Evolutionary conservation across 2,329 filamentous ascomycete species (phyloP), one percentile per base, ranked within the genome.

Genomic region (Ophiostoma ulmi): DNA sequence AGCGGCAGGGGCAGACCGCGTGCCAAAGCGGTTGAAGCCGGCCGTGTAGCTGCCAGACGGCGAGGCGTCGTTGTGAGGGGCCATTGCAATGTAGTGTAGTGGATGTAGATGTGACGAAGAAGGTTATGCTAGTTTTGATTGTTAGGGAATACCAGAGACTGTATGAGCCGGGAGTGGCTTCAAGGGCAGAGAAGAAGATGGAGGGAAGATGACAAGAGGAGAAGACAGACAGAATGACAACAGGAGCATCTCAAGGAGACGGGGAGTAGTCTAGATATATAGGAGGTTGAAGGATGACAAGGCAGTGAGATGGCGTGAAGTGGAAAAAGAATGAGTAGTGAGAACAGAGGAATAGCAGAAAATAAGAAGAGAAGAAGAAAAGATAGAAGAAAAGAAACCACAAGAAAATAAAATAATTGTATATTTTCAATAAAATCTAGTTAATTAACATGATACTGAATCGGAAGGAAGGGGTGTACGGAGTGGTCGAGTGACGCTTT

Each of bases 31-130:
- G 75, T 80, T 79, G 75, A 83, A 82, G 68, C 79, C 77, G 72
- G 78, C 76, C n/a, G 80, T 79, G 75, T 80, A 84, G 78, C 80
- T 83, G 58, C 80, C 79, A 55, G 79, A 75, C n/a, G 82, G 80
- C n/a, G 82, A 83, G 35, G 80, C 80, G 74, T 84, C 81, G 74
- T 80, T 83, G 76, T 84, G 82, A 55, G 82, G 83, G 73, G 82
- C 76, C 83, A 84, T 84, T 67, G 36, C 7, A 22, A 22, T 36
- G 17, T 20, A 39, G 58, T 52, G 58, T 63, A 10, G 13, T 17
- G 14, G 26, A 22, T 20, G 58, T 63, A 20, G 11, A 20, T 63
- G 58, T 36, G 11, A 36, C 13, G 14, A 31, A 31, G 26, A 52
- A 22, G 48, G 52, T 26, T 6, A 44, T 35, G 14, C 35, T 26